Evolutionary conservation across 2,329 filamentous ascomycete genomes (phyloP).

Genomic region (Hypoxylon sp.): DNA sequence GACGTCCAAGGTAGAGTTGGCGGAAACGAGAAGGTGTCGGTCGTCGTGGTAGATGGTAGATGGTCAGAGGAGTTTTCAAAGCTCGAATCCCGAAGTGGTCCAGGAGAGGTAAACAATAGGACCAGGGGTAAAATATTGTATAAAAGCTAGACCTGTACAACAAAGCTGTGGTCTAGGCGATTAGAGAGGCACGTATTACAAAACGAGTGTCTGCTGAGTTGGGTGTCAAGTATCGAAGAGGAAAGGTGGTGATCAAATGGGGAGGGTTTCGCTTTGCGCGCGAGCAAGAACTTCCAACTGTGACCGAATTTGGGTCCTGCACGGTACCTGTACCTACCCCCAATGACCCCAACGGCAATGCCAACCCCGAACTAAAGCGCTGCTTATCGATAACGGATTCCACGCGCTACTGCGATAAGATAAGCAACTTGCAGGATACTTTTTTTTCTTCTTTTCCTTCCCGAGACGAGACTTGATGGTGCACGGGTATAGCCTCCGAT

Average conservation of each 20-base stretch:
- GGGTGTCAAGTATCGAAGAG: slow-evolving; percentile 39
- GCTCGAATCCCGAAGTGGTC: slow-evolving; percentile 26
- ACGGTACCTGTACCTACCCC: slow-evolving; percentile 39
- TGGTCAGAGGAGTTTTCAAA: slow-evolving; percentile 37
- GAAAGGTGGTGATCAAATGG: slow-evolving; percentile 45
- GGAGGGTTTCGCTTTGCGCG: slow-evolving; percentile 50
- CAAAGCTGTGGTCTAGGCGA: slow-evolving; percentile 26
- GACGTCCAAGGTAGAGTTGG: slow-evolving; percentile 13
- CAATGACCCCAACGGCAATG: slow-evolving; percentile 47
- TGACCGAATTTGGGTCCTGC: slow-evolving; percentile 49
- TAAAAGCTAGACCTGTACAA: slow-evolving; percentile 41
- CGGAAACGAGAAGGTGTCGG: slow-evolving; percentile 7
- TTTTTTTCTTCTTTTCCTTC: slow-evolving; percentile 39
- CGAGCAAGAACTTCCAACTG: slow-evolving; percentile 41
- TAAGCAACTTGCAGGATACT: slow-evolving; percentile 33
- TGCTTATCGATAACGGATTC: slow-evolving; percentile 49
- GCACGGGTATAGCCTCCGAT: slow-evolving; percentile 16
- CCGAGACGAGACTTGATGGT: background rate
- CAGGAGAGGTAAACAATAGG: slow-evolving; percentile 38
- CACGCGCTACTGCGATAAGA: slow-evolving; percentile 37
- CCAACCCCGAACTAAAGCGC: slow-evolving; percentile 45
- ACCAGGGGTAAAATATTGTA: slow-evolving; percentile 23
- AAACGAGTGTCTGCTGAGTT: slow-evolving; percentile 43
- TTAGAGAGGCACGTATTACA: slow-evolving; percentile 30
- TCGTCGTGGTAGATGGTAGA: slow-evolving; percentile 18